A percentile compares a stretch with the other conserved stretches of the same genome.
Evolutionary conservation across 2,329 filamentous ascomycete genomes (phyloP).

Genomic region (Aspergillus sp.): DNA sequence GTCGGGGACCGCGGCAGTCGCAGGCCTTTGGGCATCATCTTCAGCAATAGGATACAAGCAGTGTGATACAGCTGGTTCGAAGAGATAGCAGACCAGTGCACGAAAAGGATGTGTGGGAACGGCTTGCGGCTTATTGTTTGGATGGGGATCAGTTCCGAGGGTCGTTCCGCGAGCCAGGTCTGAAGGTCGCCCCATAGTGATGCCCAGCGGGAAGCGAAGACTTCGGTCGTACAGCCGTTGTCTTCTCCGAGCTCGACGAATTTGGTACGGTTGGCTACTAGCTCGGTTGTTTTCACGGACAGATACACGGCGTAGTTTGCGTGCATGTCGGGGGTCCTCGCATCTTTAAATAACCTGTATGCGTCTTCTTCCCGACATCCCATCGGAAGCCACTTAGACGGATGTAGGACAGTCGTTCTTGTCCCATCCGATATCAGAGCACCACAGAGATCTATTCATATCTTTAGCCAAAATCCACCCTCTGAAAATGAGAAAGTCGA

Average conservation of each 20-base stretch:
- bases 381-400: constrained; percentile 51
- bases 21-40: constrained; percentile 41
- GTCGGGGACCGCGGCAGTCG: constrained; percentile 18
- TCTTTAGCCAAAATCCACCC: background rate
- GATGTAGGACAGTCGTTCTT: constrained; percentile 50
- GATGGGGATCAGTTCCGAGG: constrained; percentile 49
- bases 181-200: constrained; percentile 53
- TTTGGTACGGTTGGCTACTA: constrained; percentile 52
- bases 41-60: constrained; percentile 53
- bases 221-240: constrained; percentile 44
- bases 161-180: constrained; percentile 49
- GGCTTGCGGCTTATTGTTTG: constrained; percentile 45
- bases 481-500: background rate
- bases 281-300: constrained; percentile 52
- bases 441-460: constrained; percentile 51
- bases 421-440: constrained; percentile 55
- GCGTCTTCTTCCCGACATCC: constrained; percentile 39
- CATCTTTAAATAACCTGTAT: constrained; percentile 37
- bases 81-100: constrained; percentile 57
- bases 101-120: constrained; percentile 55
- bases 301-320: constrained; percentile 62
- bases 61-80: constrained; percentile 60
- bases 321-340: constrained; percentile 52
- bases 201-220: constrained; percentile 49
- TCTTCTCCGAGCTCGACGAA: constrained; percentile 49